phyloP scores from a whole-genome alignment of 1,284 basidiomycete genomes.

The Tilletia horrida region DNA sequence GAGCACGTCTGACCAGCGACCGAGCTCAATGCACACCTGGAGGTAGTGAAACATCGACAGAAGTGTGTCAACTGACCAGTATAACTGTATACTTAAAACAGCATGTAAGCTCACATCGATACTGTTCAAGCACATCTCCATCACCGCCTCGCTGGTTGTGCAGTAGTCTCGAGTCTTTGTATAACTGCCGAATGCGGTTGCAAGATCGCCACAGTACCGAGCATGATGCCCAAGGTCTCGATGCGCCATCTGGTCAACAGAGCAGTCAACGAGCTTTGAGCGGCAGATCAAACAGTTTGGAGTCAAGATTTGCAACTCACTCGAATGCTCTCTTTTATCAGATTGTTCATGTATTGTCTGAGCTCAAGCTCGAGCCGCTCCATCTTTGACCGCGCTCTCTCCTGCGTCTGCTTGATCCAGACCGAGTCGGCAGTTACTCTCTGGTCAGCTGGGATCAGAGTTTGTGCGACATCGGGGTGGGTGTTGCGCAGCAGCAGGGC shows the following conservation, averaged over 20 bases:
- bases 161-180: conserved; percentile 82
- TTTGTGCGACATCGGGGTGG: conserved; percentile 10
- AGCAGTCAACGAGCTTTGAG: neutral
- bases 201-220: conserved; percentile 67
- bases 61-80: no score
- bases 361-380: conserved; percentile 79
- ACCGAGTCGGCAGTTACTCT: conserved; percentile 49
- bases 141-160: conserved; percentile 74
- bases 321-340: conserved; percentile 90
- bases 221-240: conserved; percentile 76
- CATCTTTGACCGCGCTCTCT: conserved; percentile 66
- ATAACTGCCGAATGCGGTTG: conserved; percentile 70
- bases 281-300: no score
- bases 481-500: conserved; percentile 22
- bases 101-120: conserved; percentile 33
- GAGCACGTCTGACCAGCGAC: conserved; percentile 74
- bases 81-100: no score
- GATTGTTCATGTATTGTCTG: conserved; percentile 81
- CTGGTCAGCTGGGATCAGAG: conserved; percentile 26
- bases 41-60: neutral
- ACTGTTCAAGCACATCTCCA: conserved; percentile 64
- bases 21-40: conserved; percentile 63
- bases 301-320: conserved; percentile 59
- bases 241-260: conserved; percentile 67
- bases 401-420: conserved; percentile 67